phyloP scores from a whole-genome alignment of 768 basidiomycete genomes.

The Boletus eberwhitei region DNA sequence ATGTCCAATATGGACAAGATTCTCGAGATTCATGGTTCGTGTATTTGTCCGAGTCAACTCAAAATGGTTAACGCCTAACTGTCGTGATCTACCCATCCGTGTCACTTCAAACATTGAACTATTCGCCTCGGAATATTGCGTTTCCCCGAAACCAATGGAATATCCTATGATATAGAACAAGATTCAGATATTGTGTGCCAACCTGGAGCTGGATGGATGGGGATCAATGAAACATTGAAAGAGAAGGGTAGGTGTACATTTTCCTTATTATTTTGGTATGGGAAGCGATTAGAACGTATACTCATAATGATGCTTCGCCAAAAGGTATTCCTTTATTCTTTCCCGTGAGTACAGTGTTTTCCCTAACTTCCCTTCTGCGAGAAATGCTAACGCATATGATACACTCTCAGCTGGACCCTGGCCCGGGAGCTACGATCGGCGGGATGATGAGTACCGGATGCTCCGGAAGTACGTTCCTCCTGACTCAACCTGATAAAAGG shows the following conservation, averaged over 20 bases:
- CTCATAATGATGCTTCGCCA: neutral
- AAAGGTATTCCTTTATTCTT: constrained; percentile 78
- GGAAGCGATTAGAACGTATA: neutral
- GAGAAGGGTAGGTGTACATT: constrained; percentile 45
- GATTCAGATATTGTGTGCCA: constrained; percentile 77
- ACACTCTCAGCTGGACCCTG: constrained; percentile 61
- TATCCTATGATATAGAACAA: constrained; percentile 39
- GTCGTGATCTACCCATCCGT: neutral
- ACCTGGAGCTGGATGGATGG: constrained; percentile 68
- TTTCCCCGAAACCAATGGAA: neutral
- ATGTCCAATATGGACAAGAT: constrained; percentile 78
- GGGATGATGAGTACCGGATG: constrained; percentile 88
- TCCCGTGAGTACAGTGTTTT: constrained; percentile 46
- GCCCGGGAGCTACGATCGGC: constrained; percentile 76
- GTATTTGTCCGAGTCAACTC: neutral
- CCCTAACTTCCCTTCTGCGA: neutral
- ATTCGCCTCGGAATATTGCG: neutral
- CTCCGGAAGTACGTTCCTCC: constrained; percentile 60
- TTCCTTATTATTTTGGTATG: neutral
- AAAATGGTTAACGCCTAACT: neutral
- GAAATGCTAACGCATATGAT: neutral
- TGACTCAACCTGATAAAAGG: constrained; percentile 13
- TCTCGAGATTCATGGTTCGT: constrained; percentile 64
- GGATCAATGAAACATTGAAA: constrained; percentile 64
- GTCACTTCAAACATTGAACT: neutral